Base-by-base conservation (phyloP, 441 rosid species). In the Gossypium aridum region DNA sequence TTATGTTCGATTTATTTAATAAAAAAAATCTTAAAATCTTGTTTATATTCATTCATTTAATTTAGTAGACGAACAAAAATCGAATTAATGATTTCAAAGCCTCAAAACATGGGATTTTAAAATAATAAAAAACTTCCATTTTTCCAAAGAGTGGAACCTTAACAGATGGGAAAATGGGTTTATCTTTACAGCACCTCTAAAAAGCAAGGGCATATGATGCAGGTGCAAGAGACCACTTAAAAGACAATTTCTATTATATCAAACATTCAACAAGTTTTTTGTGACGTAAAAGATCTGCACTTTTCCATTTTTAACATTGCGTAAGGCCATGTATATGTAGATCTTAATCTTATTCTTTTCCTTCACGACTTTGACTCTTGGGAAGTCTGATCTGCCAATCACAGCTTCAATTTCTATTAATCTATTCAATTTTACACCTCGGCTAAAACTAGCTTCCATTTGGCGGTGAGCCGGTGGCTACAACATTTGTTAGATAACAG, bases 321-420 rank as follows among this genome's bases (percentile, higher is more conserved):
- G 53, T 39, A 70, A 69, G 72, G 66, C 23, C 64, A 51, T 51
- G 0, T 47, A 47, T 10, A 47, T 1, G 25, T 31, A n/a, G 6
- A 66, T 47, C n/a, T 13, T 4, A 54, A 74, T 74, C 69, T 57
- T 71, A 49, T 65, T 34, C 73, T 64, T 45, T 13, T 25, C 64
- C 76, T 71, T 60, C 60, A 80, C 83, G 72, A 56, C 45, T 75
- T 71, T 77, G 83, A 77, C 80, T 74, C 20, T 71, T 0, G 14
- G 34, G 17, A 6, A 25, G 45, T 51, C 43, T 53, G 69, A 12
- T 8, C 64, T 45, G 68, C 67, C 69, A 10, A 64, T 37, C 26
- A 64, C 17, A 26, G 10, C 56, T 26, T 71, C 55, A 45, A 54
- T 43, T 62, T 62, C 64, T 8, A 66, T 4, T 51, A 4, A 20